Base-by-base conservation (phyloP, 768 basidiomycete species). In the Russula sp. region DNA sequence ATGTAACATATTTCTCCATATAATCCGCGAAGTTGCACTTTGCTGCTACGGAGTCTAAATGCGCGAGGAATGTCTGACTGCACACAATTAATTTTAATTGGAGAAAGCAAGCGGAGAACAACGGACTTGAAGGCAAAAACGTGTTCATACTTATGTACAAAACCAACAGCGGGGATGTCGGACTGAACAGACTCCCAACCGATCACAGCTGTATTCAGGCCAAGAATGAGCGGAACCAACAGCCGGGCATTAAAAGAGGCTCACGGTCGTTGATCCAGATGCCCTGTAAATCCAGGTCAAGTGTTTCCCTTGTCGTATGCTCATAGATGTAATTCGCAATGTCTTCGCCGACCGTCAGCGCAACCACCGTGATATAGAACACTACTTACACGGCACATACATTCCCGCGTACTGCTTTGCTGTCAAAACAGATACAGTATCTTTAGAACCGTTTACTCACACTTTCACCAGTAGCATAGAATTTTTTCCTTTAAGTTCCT, bases 251-350 rank as follows among this genome's bases (percentile, higher is more conserved):
- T 30, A 44, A 44, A 44, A 16, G 57, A 32, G 24, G 71, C 86
- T 73, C 69, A 89, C 89, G 86, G 75, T 90, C 88, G 30, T 79
- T 77, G 36, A 89, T 82, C 86, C 88, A 90, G 50, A 87, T 83
- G 5, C 89, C 89, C 70, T 85, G 84, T 28, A 90, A 77, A 34
- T 79, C 75, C 22, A 91, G 77, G 48, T 83, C 80, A 6, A 90
- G 73, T 0, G 73, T 71, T 0, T 65, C 71, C 1, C 22, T 60
- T 20, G 54, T 60, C 34, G 85, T 81, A 53, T 89, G 76, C 42
- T 81, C 79, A 68, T 85, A 89, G 55, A 92, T 87, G 71, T 79
- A 87, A 75, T 90, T 84, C 2, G 90, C 89, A 63, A 89, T 87
- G 71, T 90, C 89, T 90, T 42, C 0, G 14, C 9, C n/a, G 9